phyloP scores from a whole-genome alignment of 2,329 filamentous ascomycete species.

The Colletotrichum sp. region DNA sequence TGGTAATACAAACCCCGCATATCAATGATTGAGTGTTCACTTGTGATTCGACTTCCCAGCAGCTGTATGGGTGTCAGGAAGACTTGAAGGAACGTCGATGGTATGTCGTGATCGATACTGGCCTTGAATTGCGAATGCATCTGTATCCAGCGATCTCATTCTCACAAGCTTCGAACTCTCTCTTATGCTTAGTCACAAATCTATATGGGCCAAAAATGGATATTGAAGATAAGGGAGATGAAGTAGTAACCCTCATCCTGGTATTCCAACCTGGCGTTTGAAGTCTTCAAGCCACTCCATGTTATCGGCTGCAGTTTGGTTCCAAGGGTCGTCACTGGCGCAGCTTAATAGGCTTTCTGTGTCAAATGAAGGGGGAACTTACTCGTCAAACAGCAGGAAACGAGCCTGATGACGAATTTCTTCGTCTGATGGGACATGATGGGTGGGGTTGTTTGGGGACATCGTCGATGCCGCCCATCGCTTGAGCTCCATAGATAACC shows the following conservation, averaged over 20 bases:
- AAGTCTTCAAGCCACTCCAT: slow-evolving; percentile 68
- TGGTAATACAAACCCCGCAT: neutral
- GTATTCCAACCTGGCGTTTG: slow-evolving; percentile 64
- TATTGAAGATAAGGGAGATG: neutral
- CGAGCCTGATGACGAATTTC: slow-evolving; percentile 69
- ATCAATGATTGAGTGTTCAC: neutral
- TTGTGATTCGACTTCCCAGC: neutral
- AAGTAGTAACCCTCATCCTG: neutral
- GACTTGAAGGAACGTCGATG: neutral
- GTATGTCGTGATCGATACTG: neutral
- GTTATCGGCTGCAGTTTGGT: slow-evolving; percentile 68
- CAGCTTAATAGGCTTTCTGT: slow-evolving; percentile 19
- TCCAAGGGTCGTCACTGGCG: slow-evolving; percentile 65
- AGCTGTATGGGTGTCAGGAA: neutral
- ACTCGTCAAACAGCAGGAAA: slow-evolving; percentile 69
- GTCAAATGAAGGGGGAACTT: slow-evolving; percentile 30
- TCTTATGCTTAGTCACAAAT: neutral
- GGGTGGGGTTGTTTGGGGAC: slow-evolving; percentile 65
- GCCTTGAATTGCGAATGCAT: neutral
- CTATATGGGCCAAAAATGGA: neutral
- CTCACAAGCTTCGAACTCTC: neutral
- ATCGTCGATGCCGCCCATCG: slow-evolving; percentile 58
- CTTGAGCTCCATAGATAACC: slow-evolving; percentile 57
- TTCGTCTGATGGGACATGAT: slow-evolving; percentile 62
- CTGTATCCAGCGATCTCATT: neutral